Base-by-base conservation (phyloP, 495 filamentous ascomycete genomes). In the Wilcoxina mikolae region DNA sequence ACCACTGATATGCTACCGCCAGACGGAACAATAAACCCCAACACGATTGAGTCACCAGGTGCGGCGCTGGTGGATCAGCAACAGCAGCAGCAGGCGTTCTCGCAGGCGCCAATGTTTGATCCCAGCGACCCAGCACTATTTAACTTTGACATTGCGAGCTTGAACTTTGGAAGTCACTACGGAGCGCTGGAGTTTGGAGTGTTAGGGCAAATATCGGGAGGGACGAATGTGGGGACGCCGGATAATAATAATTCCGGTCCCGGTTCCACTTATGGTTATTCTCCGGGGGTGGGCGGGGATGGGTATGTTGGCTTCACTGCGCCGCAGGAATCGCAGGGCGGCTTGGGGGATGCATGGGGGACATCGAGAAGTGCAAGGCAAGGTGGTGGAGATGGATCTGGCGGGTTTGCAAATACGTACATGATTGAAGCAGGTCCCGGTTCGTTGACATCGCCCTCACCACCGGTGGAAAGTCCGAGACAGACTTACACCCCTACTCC, bases 121-220 rank as follows among this genome's bases (percentile, higher is more conserved):
- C 85, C 87, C 1, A 87, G 82, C 61, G 89, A 95, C 67, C 85
- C 89, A 5, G 83, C 85, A 0, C 68, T 94, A 43, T 94, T 88
- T 72, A 94, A 94, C 65, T 94, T 94, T 65, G 87, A 95, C 65
- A 74, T 94, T 2, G 86, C 91, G 29, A 87, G 87, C 47, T 75
- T 94, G 60, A 94, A 95, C 67, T 98, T 96, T 64, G 88, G 86
- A 45, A 95, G 90, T 63, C 85, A 90, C 28, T 98, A 95, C 60
- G 89, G 87, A 55, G 88, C 87, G 27, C 68, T 93, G 55, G 91
- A 98, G 66, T 94, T 95, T 63, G 81, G 85, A 20, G 94, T 94
- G 78, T 78, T 98, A 3, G 85, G 85, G 18, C 88, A 95, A 62
- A 90, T 98, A 84, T 84, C 85, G 26, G 54, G 51, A 63, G 52